phyloP scores from a whole-genome alignment of 208 protist species.

The Vickermania ingenoplastis region DNA sequence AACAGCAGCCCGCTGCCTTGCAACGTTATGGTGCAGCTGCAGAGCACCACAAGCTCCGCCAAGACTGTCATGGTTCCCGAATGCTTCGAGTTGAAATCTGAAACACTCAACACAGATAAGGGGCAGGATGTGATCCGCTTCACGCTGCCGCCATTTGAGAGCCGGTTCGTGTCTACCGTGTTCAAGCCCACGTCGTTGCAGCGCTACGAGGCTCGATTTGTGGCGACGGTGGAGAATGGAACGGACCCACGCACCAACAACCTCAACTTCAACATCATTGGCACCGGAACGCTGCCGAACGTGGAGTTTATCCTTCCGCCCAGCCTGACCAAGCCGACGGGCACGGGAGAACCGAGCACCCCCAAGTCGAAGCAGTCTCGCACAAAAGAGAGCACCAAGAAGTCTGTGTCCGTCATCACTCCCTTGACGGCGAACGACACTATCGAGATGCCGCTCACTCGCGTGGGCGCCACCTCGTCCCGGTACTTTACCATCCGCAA shows the following conservation, averaged over 20 bases:
- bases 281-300: slow-evolving; percentile 90
- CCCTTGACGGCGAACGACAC: slow-evolving; percentile 13
- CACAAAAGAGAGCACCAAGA: not conserved
- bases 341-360: not conserved
- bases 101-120: slow-evolving; percentile 15
- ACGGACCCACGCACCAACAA: slow-evolving; percentile 43
- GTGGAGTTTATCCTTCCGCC: slow-evolving; percentile 63
- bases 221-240: slow-evolving; percentile 86
- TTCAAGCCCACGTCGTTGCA: slow-evolving; percentile 84
- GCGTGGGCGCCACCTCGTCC: slow-evolving; percentile 44
- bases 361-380: slow-evolving; percentile 3
- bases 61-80: slow-evolving; percentile 16
- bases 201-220: slow-evolving; percentile 76
- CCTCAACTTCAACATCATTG: slow-evolving; percentile 86
- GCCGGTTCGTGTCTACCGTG: slow-evolving; percentile 89
- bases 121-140: slow-evolving; percentile 16
- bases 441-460: slow-evolving; percentile 76
- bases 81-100: slow-evolving; percentile 34
- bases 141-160: slow-evolving; percentile 91
- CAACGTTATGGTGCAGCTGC: slow-evolving; percentile 63
- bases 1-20: slow-evolving; percentile 93
- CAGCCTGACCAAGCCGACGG: slow-evolving; percentile 13
- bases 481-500: slow-evolving; percentile 70
- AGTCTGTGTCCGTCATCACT: not conserved
- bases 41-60: slow-evolving; percentile 1